These are phyloP conservation scores for Oryza rufipogon DNA, from an alignment of 176 grass and related monocot genomes.

Conservation along the genomic window DNA sequence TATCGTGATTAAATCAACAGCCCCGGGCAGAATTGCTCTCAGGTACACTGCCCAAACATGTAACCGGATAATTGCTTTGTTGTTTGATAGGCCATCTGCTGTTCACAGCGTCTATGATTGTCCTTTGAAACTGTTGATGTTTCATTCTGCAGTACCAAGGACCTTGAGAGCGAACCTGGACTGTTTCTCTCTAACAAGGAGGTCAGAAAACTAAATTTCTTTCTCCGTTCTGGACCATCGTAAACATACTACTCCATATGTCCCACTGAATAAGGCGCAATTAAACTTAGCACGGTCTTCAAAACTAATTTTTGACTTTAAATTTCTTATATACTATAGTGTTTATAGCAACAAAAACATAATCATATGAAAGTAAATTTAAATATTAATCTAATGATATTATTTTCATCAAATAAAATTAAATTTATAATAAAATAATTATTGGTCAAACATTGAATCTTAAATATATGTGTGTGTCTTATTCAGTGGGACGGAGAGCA, in stretches of 20 bases:
- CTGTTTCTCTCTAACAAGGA: conserved; percentile 68
- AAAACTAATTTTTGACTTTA: no score
- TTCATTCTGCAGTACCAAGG: conserved; percentile 46
- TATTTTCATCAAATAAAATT: no score
- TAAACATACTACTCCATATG: not conserved
- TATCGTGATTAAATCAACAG: conserved; percentile 71
- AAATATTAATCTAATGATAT: no score
- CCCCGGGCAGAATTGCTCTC: conserved; percentile 73
- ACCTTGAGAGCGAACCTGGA: conserved; percentile 81
- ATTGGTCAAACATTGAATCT: no score
- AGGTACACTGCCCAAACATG: conserved; percentile 43
- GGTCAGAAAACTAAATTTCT: conserved; percentile 28
- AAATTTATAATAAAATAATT: no score
- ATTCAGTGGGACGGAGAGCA: no score
- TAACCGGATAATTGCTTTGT: not conserved
- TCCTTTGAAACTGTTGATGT: not conserved
- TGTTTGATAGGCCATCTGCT: not conserved
- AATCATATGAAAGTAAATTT: no score
- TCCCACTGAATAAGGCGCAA: no score
- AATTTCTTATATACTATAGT: no score
- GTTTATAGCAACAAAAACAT: no score
- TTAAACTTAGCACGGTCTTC: no score
- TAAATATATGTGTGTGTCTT: no score
- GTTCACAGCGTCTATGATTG: not conserved
- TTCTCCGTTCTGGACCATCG: not conserved